phyloP scores from a whole-genome alignment of 2,329 filamentous ascomycete genomes.

The Aspergillus novofumigatus region DNA sequence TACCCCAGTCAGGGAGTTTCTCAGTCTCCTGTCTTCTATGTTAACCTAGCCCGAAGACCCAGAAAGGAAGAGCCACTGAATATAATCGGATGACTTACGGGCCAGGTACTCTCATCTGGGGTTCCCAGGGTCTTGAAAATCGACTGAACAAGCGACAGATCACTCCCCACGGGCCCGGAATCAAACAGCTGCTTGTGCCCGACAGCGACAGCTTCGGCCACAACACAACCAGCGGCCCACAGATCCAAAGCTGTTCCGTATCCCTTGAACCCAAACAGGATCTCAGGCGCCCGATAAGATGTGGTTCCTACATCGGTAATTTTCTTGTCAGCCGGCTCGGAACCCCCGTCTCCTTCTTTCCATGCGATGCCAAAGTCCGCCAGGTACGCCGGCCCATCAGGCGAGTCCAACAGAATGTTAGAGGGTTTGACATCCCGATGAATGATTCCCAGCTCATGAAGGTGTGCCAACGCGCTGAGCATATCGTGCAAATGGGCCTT shows the following conservation, averaged over 20 bases:
- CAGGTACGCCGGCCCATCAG: constrained; percentile 68
- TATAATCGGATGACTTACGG: constrained; percentile 47
- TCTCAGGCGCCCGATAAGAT: constrained; percentile 83
- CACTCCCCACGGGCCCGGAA: constrained; percentile 84
- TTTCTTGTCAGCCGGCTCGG: constrained; percentile 65
- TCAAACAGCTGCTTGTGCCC: constrained; percentile 68
- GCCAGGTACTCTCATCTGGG: constrained; percentile 76
- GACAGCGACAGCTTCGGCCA: constrained; percentile 66
- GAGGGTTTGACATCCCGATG: constrained; percentile 94
- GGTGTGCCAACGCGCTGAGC: constrained; percentile 64
- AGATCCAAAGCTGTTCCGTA: constrained; percentile 76
- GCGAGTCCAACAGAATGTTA: constrained; percentile 70
- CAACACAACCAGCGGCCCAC: constrained; percentile 81
- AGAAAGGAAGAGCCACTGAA: neutral
- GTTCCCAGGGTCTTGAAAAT: constrained; percentile 92
- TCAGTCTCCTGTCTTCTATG: constrained; percentile 29
- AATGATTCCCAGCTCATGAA: constrained; percentile 74
- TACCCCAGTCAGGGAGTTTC: constrained; percentile 79
- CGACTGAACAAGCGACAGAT: constrained; percentile 83
- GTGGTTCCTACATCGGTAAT: constrained; percentile 93
- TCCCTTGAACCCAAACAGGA: constrained; percentile 74
- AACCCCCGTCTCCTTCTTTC: constrained; percentile 55
- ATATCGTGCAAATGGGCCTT: constrained; percentile 59
- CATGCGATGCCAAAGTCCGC: constrained; percentile 93
- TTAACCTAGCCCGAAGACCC: constrained; percentile 1